Evolutionary conservation across 169 alveolate species (phyloP), one percentile per base, ranked within the genome.

Genomic region (Plasmodium chabaudi): DNA sequence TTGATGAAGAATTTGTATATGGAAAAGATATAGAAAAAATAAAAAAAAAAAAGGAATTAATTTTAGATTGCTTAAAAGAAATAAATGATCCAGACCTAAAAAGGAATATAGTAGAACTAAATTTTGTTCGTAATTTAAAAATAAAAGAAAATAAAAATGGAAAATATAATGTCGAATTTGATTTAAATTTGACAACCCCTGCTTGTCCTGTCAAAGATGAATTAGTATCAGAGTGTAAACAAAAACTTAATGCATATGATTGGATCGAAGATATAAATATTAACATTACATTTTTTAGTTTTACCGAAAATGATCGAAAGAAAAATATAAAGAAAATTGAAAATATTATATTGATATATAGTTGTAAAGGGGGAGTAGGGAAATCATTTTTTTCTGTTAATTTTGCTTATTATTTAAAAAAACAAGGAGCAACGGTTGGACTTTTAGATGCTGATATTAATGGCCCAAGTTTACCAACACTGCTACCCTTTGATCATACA

Each of bases 351-450:
- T 98, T 98, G 69, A 96, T 98, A 2, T 95, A 97, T 15, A 94
- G 98, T 71, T 98, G 99, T 57, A 98, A 98, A 93, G 99, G 99
- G 46, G 99, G 99, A 51, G 99, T 98, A 2, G 99, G 99, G 13
- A 98, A 98, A 92, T 97, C 99, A 1, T 75, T 71, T 49, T 63
- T 92, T 55, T 93, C 99, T 0, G 94, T 97, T 2, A 97, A 97
- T 70, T 88, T 97, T 57, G 97, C 99, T 13, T 96, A 92, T 74
- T 91, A 97, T 9, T 86, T 97, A 42, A 92, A 88, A 63, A 87
- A 93, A 65, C 72, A 92, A 13, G 99, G 98, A 25, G 93, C 94
- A 12, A 92, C 92, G 46, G 98, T 98, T 21, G 99, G 99, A 19
- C 87, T 98, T 19, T 96, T 97, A 70, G 99, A 98, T 92, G 97